Conservation (phyloP, 2,329 filamentous ascomycete species). For the Hypoxylon sp. region DNA sequence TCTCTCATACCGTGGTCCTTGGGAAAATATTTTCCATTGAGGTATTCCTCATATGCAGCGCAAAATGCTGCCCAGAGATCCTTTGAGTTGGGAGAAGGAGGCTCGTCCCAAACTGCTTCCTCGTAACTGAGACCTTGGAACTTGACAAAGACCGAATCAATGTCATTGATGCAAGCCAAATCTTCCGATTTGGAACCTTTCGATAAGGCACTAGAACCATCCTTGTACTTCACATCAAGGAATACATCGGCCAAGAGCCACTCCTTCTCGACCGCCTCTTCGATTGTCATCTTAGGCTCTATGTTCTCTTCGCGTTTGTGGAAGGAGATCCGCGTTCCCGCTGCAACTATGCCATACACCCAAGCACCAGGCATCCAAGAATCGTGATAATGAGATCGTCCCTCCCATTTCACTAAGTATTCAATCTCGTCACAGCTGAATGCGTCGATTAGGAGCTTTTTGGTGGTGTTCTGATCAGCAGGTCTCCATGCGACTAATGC, state of each 20-base stretch:
- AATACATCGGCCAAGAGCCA: slow-evolving; percentile 89
- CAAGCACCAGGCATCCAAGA: slow-evolving; percentile 91
- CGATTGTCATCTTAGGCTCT: slow-evolving; percentile 76
- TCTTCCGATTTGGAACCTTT: slow-evolving; percentile 74
- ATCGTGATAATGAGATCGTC: slow-evolving; percentile 84
- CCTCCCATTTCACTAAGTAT: slow-evolving; percentile 92
- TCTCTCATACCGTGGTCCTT: slow-evolving; percentile 73
- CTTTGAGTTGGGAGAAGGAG: slow-evolving; percentile 75
- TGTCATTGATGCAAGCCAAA: slow-evolving; percentile 77
- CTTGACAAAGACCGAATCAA: slow-evolving; percentile 85
- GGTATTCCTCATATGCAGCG: slow-evolving; percentile 87
- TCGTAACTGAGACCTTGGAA: slow-evolving; percentile 94
- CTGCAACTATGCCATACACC: slow-evolving; percentile 80
- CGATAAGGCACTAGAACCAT: slow-evolving; percentile 62
- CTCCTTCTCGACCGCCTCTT: slow-evolving; percentile 90
- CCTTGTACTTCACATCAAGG: slow-evolving; percentile 79
- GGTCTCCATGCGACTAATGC: slow-evolving; percentile 92
- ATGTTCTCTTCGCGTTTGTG: slow-evolving; percentile 75
- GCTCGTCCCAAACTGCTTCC: slow-evolving; percentile 89
- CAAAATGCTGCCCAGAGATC: slow-evolving; percentile 85
- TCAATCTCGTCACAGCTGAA: slow-evolving; percentile 86
- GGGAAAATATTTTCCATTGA: slow-evolving; percentile 81
- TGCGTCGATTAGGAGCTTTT: slow-evolving; percentile 66
- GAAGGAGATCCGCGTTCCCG: slow-evolving; percentile 80
- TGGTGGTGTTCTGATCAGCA: slow-evolving; percentile 69